Conservation (phyloP, 345 rosid genomes). For the Salix arbutifolia region DNA sequence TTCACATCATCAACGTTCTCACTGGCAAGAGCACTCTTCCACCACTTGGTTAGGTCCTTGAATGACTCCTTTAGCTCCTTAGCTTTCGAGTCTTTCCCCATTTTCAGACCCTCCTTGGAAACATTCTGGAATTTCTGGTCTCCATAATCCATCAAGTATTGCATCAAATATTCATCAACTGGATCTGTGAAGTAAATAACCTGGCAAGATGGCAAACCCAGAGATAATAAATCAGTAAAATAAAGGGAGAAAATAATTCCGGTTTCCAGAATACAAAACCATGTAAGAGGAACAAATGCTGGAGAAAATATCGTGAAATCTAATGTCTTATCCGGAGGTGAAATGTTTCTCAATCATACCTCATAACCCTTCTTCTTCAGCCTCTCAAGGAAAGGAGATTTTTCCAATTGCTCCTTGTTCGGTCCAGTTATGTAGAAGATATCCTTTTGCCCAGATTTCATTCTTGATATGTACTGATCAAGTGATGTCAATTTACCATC, state of each 20-base stretch:
- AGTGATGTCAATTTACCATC: conserved; percentile 91
- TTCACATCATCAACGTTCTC: conserved; percentile 93
- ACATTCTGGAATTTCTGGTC: conserved; percentile 93
- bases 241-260: background rate
- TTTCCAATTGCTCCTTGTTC: conserved; percentile 87
- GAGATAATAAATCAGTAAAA: background rate
- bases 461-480: conserved; percentile 93
- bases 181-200: conserved; percentile 98
- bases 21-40: conserved; percentile 68
- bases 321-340: background rate
- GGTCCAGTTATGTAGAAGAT: conserved; percentile 93
- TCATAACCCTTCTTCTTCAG: conserved; percentile 91
- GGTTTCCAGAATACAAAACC: background rate
- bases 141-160: conserved; percentile 95
- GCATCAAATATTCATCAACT: conserved; percentile 97
- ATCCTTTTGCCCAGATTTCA: conserved; percentile 83
- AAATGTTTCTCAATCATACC: conserved; percentile 30
- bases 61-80: conserved; percentile 90
- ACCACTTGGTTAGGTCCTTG: conserved; percentile 94
- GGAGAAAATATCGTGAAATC: background rate
- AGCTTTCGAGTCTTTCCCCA: conserved; percentile 67
- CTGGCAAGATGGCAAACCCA: conserved; percentile 31
- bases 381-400: conserved; percentile 93
- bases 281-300: background rate
- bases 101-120: conserved; percentile 85